Conservation (phyloP, 495 filamentous ascomycete genomes). For the Hyphodiscus hymeniophilus region DNA sequence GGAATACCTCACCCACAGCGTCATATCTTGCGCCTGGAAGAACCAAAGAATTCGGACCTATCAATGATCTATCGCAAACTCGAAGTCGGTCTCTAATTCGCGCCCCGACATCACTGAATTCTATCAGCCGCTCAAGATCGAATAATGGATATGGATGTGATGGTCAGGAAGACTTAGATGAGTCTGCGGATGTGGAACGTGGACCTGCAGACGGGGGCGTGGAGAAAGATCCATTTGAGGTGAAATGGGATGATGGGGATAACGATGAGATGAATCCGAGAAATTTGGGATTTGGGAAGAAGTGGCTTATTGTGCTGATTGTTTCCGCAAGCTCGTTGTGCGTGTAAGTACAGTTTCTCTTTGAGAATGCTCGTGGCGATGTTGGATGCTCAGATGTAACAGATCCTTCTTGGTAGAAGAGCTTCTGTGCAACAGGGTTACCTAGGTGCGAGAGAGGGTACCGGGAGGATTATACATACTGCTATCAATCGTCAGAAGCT, state of each 20-base stretch:
- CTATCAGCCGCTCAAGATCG: constrained; percentile 37
- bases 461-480: background rate
- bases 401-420: background rate
- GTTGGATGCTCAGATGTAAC: background rate
- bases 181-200: constrained; percentile 25
- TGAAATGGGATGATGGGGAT: constrained; percentile 62
- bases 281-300: constrained; percentile 54
- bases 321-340: constrained; percentile 65
- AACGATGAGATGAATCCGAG: constrained; percentile 66
- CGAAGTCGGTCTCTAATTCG: constrained; percentile 21
- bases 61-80: background rate
- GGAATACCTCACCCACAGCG: background rate
- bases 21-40: background rate
- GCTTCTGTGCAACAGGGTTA: background rate
- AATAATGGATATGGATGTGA: constrained; percentile 57
- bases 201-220: constrained; percentile 10
- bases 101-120: background rate
- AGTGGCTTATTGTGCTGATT: constrained; percentile 74
- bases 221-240: constrained; percentile 48
- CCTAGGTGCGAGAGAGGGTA: background rate
- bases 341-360: constrained; percentile 54
- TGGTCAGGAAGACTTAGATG: constrained; percentile 22
- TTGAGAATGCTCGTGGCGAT: background rate
- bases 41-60: constrained; percentile 3
- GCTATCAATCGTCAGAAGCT: background rate